Percentiles rank a stretch among this genome's conserved stretches.
phyloP scores from a whole-genome alignment of 73 alveolate species.

The Paramecium octaurelia region DNA sequence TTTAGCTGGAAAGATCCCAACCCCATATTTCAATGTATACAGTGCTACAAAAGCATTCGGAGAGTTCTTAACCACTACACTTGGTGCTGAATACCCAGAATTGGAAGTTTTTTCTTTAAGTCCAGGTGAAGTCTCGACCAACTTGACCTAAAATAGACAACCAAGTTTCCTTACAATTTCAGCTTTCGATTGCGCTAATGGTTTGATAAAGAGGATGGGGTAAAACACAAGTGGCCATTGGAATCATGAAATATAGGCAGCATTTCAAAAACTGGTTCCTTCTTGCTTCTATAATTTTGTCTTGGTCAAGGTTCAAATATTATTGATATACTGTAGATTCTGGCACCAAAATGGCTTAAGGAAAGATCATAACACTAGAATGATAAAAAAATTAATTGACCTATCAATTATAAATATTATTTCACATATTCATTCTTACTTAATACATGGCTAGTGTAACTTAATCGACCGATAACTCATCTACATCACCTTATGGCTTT shows the following conservation, averaged over 20 bases:
- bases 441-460: not conserved
- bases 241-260: constrained; percentile 58
- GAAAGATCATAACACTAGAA: not conserved
- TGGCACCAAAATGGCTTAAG: not conserved
- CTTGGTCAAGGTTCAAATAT: not conserved
- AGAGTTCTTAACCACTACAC: not conserved
- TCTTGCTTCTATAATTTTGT: constrained; percentile 7
- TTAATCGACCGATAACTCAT: not conserved
- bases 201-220: constrained; percentile 57
- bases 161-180: constrained; percentile 58
- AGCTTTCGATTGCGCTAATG: constrained; percentile 55
- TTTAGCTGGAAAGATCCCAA: constrained; percentile 54
- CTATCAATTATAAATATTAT: not conserved
- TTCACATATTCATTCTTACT: not conserved
- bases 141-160: constrained; percentile 50
- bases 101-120: constrained; percentile 41
- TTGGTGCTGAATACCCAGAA: constrained; percentile 44
- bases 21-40: constrained; percentile 39
- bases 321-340: not conserved
- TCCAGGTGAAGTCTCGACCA: constrained; percentile 55
- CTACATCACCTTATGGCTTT: not conserved
- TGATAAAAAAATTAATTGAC: not conserved
- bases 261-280: not conserved
- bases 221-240: constrained; percentile 66
- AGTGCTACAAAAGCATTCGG: constrained; percentile 57